A percentile compares a stretch with the other conserved stretches of the same genome.
Conservation (phyloP, 306 rosid genomes). For the Quercus aquifolioides region DNA sequence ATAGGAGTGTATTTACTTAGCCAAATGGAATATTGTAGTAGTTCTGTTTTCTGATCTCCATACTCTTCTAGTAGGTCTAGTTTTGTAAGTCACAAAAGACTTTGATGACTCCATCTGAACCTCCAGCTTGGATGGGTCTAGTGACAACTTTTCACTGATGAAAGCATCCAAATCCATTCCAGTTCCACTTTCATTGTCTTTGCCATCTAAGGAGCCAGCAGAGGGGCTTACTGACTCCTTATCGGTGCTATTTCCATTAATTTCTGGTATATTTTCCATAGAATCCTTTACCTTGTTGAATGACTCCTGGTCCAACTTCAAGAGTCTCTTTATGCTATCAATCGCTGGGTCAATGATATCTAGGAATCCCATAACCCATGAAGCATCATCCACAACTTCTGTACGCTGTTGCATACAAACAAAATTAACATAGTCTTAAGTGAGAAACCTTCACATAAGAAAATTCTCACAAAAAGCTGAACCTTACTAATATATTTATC, state of each 20-base stretch:
- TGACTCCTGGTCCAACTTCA: slow-evolving; percentile 58
- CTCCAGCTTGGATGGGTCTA: slow-evolving; percentile 67
- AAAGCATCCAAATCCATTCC: slow-evolving; percentile 76
- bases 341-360: slow-evolving; percentile 91
- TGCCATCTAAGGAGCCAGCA: slow-evolving; percentile 11
- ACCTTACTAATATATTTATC: background rate
- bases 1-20: background rate
- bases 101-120: slow-evolving; percentile 47
- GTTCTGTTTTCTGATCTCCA: slow-evolving; percentile 37
- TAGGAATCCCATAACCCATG: slow-evolving; percentile 90
- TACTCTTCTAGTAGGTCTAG: slow-evolving; percentile 37
- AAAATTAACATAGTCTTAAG: slow-evolving; percentile 2
- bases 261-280: slow-evolving; percentile 27
- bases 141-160: slow-evolving; percentile 43
- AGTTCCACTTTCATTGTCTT: slow-evolving; percentile 33
- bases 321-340: slow-evolving; percentile 68
- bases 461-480: background rate
- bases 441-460: background rate
- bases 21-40: slow-evolving; percentile 9
- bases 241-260: slow-evolving; percentile 21
- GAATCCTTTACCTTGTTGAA: slow-evolving; percentile 26
- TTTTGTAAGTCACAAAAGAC: slow-evolving; percentile 28
- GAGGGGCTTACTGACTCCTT: slow-evolving; percentile 25
- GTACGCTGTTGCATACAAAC: slow-evolving; percentile 64
- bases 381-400: slow-evolving; percentile 93